Evolutionary conservation across 108 stramenopile species (phyloP).

Genomic region (Conticribra guillardii): DNA sequence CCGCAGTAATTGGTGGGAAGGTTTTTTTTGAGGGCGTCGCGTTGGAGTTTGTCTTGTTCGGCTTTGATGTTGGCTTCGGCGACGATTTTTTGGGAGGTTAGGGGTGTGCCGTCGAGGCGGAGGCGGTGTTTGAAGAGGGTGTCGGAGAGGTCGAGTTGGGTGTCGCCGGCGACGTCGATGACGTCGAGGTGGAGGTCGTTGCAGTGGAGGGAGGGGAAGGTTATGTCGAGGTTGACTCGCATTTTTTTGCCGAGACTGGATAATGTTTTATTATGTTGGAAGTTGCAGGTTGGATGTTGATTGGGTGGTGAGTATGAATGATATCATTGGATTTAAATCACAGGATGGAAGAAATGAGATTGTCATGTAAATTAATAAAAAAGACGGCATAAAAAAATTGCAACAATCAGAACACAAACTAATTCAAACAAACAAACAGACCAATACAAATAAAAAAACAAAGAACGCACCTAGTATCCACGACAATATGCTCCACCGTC

Average conservation of each 20-base stretch:
- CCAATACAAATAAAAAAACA: background rate
- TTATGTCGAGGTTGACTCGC: slow-evolving; percentile 93
- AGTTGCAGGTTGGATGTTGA: background rate
- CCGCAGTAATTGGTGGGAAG: slow-evolving; percentile 92
- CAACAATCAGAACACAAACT: slow-evolving; percentile 23
- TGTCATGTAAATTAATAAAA: background rate
- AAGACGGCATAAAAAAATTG: background rate
- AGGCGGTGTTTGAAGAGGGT: slow-evolving; percentile 67
- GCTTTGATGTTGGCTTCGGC: slow-evolving; percentile 49
- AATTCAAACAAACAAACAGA: background rate
- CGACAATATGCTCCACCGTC: slow-evolving; percentile 64
- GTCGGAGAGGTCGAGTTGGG: slow-evolving; percentile 92
- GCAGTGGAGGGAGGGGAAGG: slow-evolving; percentile 94
- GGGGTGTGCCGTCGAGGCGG: slow-evolving; percentile 31
- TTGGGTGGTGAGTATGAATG: slow-evolving; percentile 4
- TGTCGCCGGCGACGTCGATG: slow-evolving; percentile 98
- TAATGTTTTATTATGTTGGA: background rate
- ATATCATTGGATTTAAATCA: background rate
- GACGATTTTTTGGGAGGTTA: slow-evolving; percentile 7
- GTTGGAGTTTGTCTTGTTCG: slow-evolving; percentile 52
- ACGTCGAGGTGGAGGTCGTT: slow-evolving; percentile 96
- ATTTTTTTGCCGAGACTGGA: slow-evolving; percentile 82
- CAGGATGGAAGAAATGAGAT: background rate
- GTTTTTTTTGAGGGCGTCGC: slow-evolving; percentile 34
- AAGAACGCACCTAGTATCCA: slow-evolving; percentile 65